Percentiles rank a stretch among this genome's conserved stretches.
Conservation (phyloP, 805 yeast genomes). For the Candida arabinofermentans region DNA sequence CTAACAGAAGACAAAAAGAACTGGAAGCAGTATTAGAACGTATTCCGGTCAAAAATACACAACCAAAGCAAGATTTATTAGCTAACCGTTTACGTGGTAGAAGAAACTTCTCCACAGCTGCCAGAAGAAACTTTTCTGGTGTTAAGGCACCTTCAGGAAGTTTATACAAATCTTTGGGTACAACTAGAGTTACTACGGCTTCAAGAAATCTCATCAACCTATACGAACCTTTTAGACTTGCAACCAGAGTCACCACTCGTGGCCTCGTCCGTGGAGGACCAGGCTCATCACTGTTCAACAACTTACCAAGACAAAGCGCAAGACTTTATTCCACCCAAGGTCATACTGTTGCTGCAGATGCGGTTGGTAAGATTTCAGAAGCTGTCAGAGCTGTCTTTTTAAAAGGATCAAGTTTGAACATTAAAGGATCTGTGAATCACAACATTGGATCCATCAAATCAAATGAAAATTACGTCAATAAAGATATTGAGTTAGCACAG, state of each 20-base stretch:
- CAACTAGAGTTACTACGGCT: conserved; percentile 13
- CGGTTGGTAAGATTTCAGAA: conserved; percentile 53
- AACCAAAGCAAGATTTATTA: conserved; percentile 20
- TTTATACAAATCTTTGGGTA: conserved; percentile 5
- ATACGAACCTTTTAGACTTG: conserved; percentile 26
- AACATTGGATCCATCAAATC: conserved; percentile 19
- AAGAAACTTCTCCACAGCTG: conserved; percentile 27
- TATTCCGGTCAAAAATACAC: conserved; percentile 36
- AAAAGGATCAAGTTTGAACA: conserved; percentile 30
- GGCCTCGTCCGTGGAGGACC: conserved; percentile 21
- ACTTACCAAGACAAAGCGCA: conserved; percentile 33
- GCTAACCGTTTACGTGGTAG: conserved; percentile 11
- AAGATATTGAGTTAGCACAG: conserved; percentile 33
- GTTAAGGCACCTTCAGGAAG: conserved; percentile 9
- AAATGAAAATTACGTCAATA: conserved; percentile 26
- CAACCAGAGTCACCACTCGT: conserved; percentile 19
- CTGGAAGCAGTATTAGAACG: conserved; percentile 28
- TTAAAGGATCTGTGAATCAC: conserved; percentile 15
- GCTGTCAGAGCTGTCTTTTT: conserved; percentile 36
- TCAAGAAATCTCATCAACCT: conserved; percentile 21
- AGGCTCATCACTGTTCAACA: conserved; percentile 30
- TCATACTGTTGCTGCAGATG: conserved; percentile 44
- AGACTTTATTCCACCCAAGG: conserved; percentile 38
- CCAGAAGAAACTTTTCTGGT: conserved; percentile 11
- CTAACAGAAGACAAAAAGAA: conserved; percentile 29